A percentile compares a stretch with the other conserved stretches of the same genome.
Conservation (phyloP, 1,284 basidiomycete genomes). For the Microbotryum intermedium region DNA sequence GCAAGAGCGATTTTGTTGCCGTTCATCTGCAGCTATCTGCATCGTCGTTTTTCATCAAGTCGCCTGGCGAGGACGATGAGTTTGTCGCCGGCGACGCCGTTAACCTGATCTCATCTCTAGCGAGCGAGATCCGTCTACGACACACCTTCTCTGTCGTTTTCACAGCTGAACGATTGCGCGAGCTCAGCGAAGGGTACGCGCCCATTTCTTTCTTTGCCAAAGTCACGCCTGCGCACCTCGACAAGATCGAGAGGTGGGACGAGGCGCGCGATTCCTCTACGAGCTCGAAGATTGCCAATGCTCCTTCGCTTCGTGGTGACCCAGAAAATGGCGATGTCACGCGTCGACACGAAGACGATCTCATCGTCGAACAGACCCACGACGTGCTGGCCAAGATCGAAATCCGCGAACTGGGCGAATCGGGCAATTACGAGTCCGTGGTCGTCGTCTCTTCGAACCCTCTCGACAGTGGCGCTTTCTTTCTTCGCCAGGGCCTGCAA, state of each 20-base stretch:
- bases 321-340: conserved; percentile 44
- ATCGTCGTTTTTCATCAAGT: conserved; percentile 67
- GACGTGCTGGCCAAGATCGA: conserved; percentile 80
- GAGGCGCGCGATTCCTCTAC: conserved; percentile 57
- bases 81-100: conserved; percentile 65
- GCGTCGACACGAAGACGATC: conserved; percentile 83
- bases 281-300: conserved; percentile 42
- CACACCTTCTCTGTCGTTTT: conserved; percentile 69
- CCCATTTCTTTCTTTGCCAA: conserved; percentile 81
- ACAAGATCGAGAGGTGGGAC: conserved; percentile 83
- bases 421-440: conserved; percentile 75
- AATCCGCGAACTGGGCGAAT: conserved; percentile 73
- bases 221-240: conserved; percentile 68
- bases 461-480: conserved; percentile 77
- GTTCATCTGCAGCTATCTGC: conserved; percentile 75
- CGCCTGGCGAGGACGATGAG: conserved; percentile 58
- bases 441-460: conserved; percentile 68
- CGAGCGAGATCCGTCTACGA: conserved; percentile 69
- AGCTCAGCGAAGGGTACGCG: conserved; percentile 65
- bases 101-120: conserved; percentile 60
- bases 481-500: conserved; percentile 86
- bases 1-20: conserved; percentile 68
- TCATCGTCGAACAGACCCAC: conserved; percentile 78
- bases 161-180: conserved; percentile 60
- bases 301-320: conserved; percentile 17